Conservation (phyloP, 2,329 filamentous ascomycete species). For the Colletotrichum neosansevieriae region DNA sequence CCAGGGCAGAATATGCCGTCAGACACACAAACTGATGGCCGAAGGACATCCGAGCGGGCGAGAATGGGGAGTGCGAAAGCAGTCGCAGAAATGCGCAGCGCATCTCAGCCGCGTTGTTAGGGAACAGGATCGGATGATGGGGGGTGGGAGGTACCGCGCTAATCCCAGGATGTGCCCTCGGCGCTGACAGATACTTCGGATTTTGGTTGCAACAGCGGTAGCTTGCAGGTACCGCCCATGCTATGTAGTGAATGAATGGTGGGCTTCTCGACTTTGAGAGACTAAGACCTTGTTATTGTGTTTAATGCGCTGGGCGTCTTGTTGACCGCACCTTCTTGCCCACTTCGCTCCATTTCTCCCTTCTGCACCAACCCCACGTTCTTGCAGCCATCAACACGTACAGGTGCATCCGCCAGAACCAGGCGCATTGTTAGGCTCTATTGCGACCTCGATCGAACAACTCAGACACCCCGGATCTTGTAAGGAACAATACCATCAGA, state of each 20-base stretch:
- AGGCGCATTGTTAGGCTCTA: slow-evolving; percentile 41
- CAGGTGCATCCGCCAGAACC: slow-evolving; percentile 43
- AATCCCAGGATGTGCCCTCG: neutral
- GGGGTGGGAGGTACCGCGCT: slow-evolving; percentile 29
- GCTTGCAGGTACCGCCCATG: slow-evolving; percentile 4
- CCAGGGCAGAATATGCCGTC: slow-evolving; percentile 23
- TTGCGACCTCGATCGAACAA: slow-evolving; percentile 42
- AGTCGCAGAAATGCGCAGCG: slow-evolving; percentile 23
- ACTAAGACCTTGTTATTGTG: slow-evolving; percentile 39
- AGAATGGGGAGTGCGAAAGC: slow-evolving; percentile 31
- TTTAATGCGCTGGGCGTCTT: slow-evolving; percentile 38
- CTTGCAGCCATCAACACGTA: slow-evolving; percentile 45
- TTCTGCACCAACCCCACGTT: slow-evolving; percentile 55
- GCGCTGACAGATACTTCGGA: slow-evolving; percentile 26
- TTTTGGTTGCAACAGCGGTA: neutral
- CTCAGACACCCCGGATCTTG: slow-evolving; percentile 38
- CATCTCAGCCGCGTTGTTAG: slow-evolving; percentile 38
- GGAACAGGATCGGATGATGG: slow-evolving; percentile 24
- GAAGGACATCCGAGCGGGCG: slow-evolving; percentile 33
- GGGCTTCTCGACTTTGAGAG: slow-evolving; percentile 25
- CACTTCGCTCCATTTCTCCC: slow-evolving; percentile 44
- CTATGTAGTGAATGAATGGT: slow-evolving; percentile 23
- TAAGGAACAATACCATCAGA: slow-evolving; percentile 26
- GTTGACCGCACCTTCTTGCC: slow-evolving; percentile 43
- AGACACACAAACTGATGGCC: slow-evolving; percentile 27